Conservation (phyloP, 2,329 filamentous ascomycete species). For the Aquanectria penicillioides region DNA sequence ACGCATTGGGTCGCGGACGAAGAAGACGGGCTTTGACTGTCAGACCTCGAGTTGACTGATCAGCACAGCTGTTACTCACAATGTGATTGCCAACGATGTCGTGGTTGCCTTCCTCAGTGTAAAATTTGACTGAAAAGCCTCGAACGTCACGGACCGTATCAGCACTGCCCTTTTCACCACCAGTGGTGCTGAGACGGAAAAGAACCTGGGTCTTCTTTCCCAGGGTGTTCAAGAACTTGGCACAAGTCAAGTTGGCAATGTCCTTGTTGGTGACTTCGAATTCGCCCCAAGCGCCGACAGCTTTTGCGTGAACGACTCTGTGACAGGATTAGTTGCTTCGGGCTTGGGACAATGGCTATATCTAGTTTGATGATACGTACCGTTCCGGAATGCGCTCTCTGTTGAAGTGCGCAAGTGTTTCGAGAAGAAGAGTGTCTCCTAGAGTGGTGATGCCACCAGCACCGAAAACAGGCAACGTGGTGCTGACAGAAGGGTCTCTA, state of each 20-base stretch:
- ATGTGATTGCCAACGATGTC: conserved; percentile 73
- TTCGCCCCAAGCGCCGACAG: conserved; percentile 59
- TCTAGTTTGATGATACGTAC: conserved; percentile 8
- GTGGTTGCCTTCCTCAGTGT: conserved; percentile 75
- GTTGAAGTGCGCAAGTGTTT: neutral
- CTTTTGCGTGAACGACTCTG: conserved; percentile 45
- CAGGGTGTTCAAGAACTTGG: conserved; percentile 61
- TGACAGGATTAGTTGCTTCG: neutral
- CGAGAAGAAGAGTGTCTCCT: neutral
- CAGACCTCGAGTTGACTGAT: neutral
- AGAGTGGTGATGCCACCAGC: neutral
- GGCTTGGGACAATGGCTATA: neutral
- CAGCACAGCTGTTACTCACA: conserved; percentile 61
- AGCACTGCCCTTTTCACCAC: conserved; percentile 70
- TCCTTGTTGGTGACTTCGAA: conserved; percentile 68
- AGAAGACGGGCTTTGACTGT: conserved; percentile 1
- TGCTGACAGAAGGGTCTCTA: neutral
- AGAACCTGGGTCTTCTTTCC: conserved; percentile 67
- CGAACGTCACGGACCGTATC: conserved; percentile 76
- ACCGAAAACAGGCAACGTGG: neutral
- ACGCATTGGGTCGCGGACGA: neutral
- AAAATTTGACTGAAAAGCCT: conserved; percentile 67
- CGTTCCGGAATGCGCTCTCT: conserved; percentile 9
- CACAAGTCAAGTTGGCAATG: conserved; percentile 61
- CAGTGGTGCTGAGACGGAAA: conserved; percentile 77